Evolutionary conservation across 2,329 filamentous ascomycete species (phyloP), one percentile per base, ranked within the genome.

Genomic region (Cucurbitaria berberidis): DNA sequence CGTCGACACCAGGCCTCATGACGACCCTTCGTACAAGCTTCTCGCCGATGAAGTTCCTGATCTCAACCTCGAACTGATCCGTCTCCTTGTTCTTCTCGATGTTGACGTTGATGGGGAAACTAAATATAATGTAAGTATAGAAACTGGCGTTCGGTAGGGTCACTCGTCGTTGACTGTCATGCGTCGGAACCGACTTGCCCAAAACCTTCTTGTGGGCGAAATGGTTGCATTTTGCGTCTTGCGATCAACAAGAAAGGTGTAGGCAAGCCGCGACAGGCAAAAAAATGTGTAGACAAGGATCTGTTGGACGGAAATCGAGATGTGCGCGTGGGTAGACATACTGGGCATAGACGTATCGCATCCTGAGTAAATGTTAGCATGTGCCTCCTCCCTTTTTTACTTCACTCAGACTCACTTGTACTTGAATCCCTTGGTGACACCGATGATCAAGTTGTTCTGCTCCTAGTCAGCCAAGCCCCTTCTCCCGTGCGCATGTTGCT

Each of bases 91-190:
- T 93, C 89, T 97, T 93, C 75, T 96, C 92, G 71, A 99, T 82
- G 86, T 97, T 98, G 84, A 99, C 93, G 87, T 99, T 99, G 91
- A 99, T 99, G 82, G 95, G 95, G 80, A 99, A 99, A 89, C 68
- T 71, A 39, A n/a, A 22, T 8, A 21, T 19, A 3, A 19, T 26
- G 55, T 69, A 56, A 69, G 64, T 48, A n/a, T 16, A 21, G 22
- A 13, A 24, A 44, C 36, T 34, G n/a, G 51, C 38, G 22, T 9
- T 16, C n/a, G 43, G 15, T 51, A 15, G 26, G 30, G 30, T 38
- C n/a, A 32, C 5, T 6, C 30, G n/a, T 34, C 30, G n/a, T 34
- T 11, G n/a, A n/a, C n/a, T n/a, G n/a, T n/a, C n/a, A n/a, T n/a
- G n/a, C n/a, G n/a, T n/a, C n/a, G n/a, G n/a, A n/a, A n/a, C n/a